Conservation (phyloP, 371 early-diverging fungal genomes). For the Mortierella sp. region DNA sequence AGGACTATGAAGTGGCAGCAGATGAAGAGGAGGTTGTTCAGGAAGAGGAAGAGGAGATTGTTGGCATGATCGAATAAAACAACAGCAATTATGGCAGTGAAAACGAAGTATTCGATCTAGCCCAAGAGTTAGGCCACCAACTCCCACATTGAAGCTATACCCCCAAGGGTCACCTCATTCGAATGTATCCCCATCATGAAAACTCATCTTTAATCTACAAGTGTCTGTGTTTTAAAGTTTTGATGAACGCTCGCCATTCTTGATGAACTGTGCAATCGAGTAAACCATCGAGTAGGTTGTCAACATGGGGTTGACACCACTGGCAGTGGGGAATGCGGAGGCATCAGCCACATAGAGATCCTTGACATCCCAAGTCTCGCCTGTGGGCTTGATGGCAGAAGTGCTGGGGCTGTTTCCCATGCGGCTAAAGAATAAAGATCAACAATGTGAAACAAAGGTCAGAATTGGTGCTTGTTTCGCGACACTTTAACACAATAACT, state of each 20-base stretch:
- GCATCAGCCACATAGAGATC: constrained; percentile 80
- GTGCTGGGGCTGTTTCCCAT: constrained; percentile 70
- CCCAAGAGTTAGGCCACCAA: too few relatives aligned
- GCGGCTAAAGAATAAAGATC: constrained; percentile 55
- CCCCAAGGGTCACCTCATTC: too few relatives aligned
- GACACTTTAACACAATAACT: neutral
- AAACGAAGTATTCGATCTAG: too few relatives aligned
- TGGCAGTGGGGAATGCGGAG: constrained; percentile 76
- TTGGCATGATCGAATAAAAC: constrained; percentile 20
- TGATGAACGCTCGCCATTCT: constrained; percentile 19
- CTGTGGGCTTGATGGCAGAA: constrained; percentile 75
- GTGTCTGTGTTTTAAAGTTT: constrained; percentile 25
- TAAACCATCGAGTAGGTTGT: constrained; percentile 43
- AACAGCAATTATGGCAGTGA: too few relatives aligned
- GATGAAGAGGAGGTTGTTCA: constrained; percentile 18
- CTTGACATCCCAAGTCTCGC: constrained; percentile 81
- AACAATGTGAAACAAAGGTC: neutral
- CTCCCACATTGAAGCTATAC: too few relatives aligned
- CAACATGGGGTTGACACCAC: constrained; percentile 85
- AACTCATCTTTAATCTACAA: too few relatives aligned
- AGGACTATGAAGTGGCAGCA: constrained; percentile 18
- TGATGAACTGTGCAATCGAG: constrained; percentile 51
- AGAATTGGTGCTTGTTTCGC: neutral
- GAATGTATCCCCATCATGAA: too few relatives aligned
- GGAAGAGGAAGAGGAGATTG: constrained; percentile 31